phyloP scores from a whole-genome alignment of 208 protist species.

The Acanthamoeba quina region DNA sequence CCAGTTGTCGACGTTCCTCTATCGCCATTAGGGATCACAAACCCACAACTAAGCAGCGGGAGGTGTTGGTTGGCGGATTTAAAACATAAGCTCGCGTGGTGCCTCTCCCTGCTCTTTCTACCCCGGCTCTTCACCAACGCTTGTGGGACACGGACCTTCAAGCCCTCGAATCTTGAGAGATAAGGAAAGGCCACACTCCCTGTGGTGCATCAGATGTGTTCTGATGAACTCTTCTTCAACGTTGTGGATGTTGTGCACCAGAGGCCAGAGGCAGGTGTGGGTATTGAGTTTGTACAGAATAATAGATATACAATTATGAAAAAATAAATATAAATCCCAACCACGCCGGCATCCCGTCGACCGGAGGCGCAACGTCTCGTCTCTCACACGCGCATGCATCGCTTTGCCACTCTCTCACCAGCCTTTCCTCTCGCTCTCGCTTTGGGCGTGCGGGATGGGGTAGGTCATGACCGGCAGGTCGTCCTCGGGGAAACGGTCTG shows the following conservation, averaged over 20 bases:
- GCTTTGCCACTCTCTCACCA: not conserved
- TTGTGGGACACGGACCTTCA: not conserved
- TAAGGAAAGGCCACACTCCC: too few relatives aligned
- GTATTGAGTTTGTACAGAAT: not conserved
- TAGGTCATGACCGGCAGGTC: not conserved
- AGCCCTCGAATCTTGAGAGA: too few relatives aligned
- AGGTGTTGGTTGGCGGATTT: constrained; percentile 30
- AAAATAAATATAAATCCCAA: not conserved
- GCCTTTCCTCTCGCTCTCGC: not conserved
- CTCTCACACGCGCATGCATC: too few relatives aligned
- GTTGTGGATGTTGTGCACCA: too few relatives aligned
- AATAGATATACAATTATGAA: not conserved
- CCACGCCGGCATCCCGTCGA: not conserved
- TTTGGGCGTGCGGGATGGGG: not conserved
- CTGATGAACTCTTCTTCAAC: too few relatives aligned
- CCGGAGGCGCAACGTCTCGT: too few relatives aligned
- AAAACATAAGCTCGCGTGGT: not conserved
- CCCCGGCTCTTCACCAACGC: not conserved
- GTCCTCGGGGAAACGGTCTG: not conserved
- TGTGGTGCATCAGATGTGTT: too few relatives aligned
- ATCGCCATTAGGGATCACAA: constrained; percentile 43
- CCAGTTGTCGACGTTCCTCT: constrained; percentile 40
- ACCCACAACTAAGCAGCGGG: not conserved
- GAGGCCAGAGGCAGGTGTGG: not conserved
- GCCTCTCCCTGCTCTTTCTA: not conserved